Percentiles rank a stretch among this genome's conserved stretches.
Conservation (phyloP, 2,329 filamentous ascomycete genomes). For the Curvularia hawaiiensis region DNA sequence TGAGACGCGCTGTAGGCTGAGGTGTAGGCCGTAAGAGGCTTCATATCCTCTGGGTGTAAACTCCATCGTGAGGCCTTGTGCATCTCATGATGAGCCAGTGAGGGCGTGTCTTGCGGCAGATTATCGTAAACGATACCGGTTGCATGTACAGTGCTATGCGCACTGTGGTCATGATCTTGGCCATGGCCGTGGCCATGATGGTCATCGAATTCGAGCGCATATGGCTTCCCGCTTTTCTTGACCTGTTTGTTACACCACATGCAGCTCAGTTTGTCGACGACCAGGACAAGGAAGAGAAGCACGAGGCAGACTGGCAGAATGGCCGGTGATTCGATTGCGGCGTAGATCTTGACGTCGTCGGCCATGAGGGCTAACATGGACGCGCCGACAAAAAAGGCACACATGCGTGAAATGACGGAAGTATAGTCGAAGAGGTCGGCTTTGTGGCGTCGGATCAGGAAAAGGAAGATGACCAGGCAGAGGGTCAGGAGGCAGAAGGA, state of each 20-base stretch:
- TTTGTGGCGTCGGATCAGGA: slow-evolving; percentile 48
- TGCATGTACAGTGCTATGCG: slow-evolving; percentile 20
- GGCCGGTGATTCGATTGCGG: slow-evolving; percentile 38
- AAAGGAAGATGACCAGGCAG: slow-evolving; percentile 46
- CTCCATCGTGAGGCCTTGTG: slow-evolving; percentile 13
- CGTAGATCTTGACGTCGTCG: slow-evolving; percentile 26
- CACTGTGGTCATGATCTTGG: slow-evolving; percentile 19
- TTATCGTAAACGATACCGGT: slow-evolving; percentile 2
- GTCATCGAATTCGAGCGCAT: slow-evolving; percentile 38
- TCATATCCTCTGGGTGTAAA: slow-evolving; percentile 10
- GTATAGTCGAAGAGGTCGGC: slow-evolving; percentile 49
- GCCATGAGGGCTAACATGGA: slow-evolving; percentile 39
- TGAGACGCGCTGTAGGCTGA: slow-evolving; percentile 25
- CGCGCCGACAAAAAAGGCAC: slow-evolving; percentile 34
- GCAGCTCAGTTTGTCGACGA: slow-evolving; percentile 39
- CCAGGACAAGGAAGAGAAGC: slow-evolving; percentile 42
- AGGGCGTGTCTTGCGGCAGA: slow-evolving; percentile 1
- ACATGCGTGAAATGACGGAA: slow-evolving; percentile 39
- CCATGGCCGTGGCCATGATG: slow-evolving; percentile 21
- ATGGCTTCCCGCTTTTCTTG: slow-evolving; percentile 38
- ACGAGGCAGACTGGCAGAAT: slow-evolving; percentile 44
- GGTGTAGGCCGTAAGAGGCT: slow-evolving; percentile 11
- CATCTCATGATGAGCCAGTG: neutral
- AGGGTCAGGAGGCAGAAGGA: slow-evolving; percentile 45
- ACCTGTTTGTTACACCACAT: slow-evolving; percentile 39